Evolutionary conservation across 225 moss, liverwort and hornwort species (phyloP).

Genomic region (Marchantia paleacea): DNA sequence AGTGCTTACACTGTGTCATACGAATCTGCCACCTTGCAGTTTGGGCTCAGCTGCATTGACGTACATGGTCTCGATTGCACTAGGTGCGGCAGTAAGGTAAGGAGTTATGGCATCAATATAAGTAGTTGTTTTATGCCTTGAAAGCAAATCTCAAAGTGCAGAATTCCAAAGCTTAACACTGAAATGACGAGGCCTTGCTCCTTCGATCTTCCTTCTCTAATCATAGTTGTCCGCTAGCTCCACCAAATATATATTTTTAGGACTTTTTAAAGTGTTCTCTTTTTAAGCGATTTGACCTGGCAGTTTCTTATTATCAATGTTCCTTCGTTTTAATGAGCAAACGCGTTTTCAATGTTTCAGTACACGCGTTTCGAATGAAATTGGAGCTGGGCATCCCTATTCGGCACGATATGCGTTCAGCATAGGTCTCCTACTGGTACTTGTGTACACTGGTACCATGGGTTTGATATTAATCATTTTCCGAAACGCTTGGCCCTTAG

Average conservation of each 20-base stretch:
- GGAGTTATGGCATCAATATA: neutral
- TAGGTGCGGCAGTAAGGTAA: conserved; percentile 1
- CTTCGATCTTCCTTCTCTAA: neutral
- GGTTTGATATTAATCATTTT: neutral
- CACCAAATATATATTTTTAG: too few relatives aligned
- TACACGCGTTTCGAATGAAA: conserved; percentile 8
- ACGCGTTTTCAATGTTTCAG: neutral
- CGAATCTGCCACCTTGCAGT: neutral
- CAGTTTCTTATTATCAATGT: neutral
- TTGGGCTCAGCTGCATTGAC: neutral
- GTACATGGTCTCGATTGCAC: neutral
- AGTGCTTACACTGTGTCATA: neutral
- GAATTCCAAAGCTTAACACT: neutral
- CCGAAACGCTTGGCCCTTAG: conserved; percentile 4
- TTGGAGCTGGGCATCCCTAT: conserved; percentile 1
- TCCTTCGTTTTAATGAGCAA: neutral
- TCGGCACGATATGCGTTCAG: conserved; percentile 10
- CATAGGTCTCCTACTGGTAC: neutral
- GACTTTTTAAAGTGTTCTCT: too few relatives aligned
- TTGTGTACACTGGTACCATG: conserved; percentile 10
- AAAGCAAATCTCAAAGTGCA: neutral
- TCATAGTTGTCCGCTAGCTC: too few relatives aligned
- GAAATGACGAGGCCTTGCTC: neutral
- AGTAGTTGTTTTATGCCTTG: neutral
- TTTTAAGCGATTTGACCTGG: too few relatives aligned